These are phyloP conservation scores for Crassisporium funariophilum DNA, from an alignment of 768 basidiomycete species.

Conservation along the genomic window DNA sequence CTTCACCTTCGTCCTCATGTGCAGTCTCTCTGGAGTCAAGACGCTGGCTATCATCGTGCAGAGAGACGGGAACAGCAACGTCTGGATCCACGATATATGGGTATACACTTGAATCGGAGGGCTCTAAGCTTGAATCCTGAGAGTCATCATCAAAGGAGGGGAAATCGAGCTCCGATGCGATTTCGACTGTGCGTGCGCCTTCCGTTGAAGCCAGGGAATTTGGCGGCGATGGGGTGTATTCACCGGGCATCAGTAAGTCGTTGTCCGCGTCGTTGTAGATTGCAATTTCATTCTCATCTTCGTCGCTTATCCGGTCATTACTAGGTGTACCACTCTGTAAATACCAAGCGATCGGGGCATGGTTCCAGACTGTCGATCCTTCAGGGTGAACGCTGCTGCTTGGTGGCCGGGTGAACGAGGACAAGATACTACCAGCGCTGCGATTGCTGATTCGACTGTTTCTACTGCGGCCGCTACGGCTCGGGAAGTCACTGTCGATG, in stretches of 20 bases:
- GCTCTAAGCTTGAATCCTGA: constrained; percentile 5
- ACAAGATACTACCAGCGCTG: constrained; percentile 18
- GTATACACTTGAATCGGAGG: constrained; percentile 5
- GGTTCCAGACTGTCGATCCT: constrained; percentile 69
- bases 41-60: constrained; percentile 11
- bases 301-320: constrained; percentile 22
- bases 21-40: constrained; percentile 21
- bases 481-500: constrained; percentile 16
- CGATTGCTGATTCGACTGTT: constrained; percentile 13
- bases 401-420: constrained; percentile 29
- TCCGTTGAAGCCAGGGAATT: constrained; percentile 28
- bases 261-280: too few species aligned
- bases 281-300: constrained; percentile 14
- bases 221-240: constrained; percentile 23
- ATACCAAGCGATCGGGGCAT: constrained; percentile 59
- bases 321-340: constrained; percentile 34
- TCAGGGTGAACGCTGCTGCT: constrained; percentile 27
- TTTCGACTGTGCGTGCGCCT: constrained; percentile 38
- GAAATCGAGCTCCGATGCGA: constrained; percentile 32
- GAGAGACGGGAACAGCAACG: neutral
- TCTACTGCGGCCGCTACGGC: constrained; percentile 12
- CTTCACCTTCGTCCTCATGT: constrained; percentile 18
- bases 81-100: too few species aligned
- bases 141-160: constrained; percentile 22
- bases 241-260: too few species aligned